Conservation (phyloP, 192 early-diverging fungal genomes). For the Coemansia sp. region DNA sequence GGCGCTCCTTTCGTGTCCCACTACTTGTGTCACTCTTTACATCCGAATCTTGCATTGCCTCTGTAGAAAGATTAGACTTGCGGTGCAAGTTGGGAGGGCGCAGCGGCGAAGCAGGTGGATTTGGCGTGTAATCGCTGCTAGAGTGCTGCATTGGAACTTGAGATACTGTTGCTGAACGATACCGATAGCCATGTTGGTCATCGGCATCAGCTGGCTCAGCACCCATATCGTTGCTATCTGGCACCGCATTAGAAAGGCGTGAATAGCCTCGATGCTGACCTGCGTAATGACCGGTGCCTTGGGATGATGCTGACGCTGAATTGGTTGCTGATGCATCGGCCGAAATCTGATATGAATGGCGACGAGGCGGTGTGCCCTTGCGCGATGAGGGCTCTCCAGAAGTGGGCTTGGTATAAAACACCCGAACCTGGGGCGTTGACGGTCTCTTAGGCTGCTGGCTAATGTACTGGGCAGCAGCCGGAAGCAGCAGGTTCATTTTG, state of each 20-base stretch:
- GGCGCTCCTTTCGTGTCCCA: slow-evolving; percentile 9
- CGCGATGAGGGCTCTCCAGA: slow-evolving; percentile 12
- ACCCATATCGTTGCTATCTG: slow-evolving; percentile 2
- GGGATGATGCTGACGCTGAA: slow-evolving; percentile 8
- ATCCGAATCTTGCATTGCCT: not conserved
- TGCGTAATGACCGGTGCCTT: not conserved
- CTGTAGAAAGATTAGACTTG: slow-evolving; percentile 5
- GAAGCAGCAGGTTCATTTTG: slow-evolving; percentile 49
- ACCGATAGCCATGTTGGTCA: slow-evolving; percentile 8
- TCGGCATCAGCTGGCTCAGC: slow-evolving; percentile 1
- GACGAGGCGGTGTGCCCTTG: slow-evolving; percentile 32
- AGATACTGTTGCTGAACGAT: slow-evolving; percentile 44
- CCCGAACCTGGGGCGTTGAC: slow-evolving; percentile 33
- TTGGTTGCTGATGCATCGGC: slow-evolving; percentile 6
- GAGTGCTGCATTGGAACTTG: slow-evolving; percentile 14
- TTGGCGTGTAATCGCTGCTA: not conserved
- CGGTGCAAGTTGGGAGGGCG: not conserved
- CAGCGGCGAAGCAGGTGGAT: not conserved
- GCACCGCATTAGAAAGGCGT: not conserved
- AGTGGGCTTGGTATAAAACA: slow-evolving; percentile 31
- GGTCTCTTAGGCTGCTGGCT: slow-evolving; percentile 43
- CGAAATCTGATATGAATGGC: slow-evolving; percentile 44
- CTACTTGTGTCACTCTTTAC: not conserved
- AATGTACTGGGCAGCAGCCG: slow-evolving; percentile 48
- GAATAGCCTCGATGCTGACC: not conserved